phyloP scores from a whole-genome alignment of 352 stramenopile species.

The Globisporangium echinulatum region DNA sequence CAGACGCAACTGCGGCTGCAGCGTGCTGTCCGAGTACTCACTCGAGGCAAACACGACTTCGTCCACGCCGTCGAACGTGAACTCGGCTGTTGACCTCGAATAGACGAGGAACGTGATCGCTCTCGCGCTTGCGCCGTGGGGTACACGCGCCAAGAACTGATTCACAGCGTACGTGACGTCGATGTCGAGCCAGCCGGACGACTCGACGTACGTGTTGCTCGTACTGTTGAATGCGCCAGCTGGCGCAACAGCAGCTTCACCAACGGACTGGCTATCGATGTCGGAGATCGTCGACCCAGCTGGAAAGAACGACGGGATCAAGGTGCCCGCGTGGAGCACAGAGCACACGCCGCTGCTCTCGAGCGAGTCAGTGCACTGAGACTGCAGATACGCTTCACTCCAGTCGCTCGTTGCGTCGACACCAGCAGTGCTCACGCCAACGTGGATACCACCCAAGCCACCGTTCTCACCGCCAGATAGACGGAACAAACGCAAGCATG shows the following conservation, averaged over 20 bases:
- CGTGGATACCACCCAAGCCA: conserved; percentile 42
- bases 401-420: conserved; percentile 19
- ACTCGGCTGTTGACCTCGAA: conserved; percentile 27
- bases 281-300: conserved; percentile 19
- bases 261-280: conserved; percentile 16
- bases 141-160: conserved; percentile 24
- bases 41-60: conserved; percentile 55
- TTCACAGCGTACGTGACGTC: conserved; percentile 64
- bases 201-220: conserved; percentile 30
- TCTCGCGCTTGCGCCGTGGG: conserved; percentile 13
- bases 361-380: conserved; percentile 3
- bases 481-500: conserved; percentile 46
- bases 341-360: conserved; percentile 17
- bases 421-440: conserved; percentile 31
- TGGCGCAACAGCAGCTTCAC: conserved; percentile 26
- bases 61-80: conserved; percentile 44
- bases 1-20: conserved; percentile 36
- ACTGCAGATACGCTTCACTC: conserved; percentile 28
- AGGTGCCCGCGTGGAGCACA: conserved; percentile 13
- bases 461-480: conserved; percentile 56
- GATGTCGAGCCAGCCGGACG: conserved; percentile 52
- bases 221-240: conserved; percentile 24
- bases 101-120: conserved; percentile 55
- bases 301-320: conserved; percentile 30
- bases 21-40: conserved; percentile 26